Evolutionary conservation across 177 flowering plant genomes (phyloP).

Genomic region (Vitis hybrid): DNA sequence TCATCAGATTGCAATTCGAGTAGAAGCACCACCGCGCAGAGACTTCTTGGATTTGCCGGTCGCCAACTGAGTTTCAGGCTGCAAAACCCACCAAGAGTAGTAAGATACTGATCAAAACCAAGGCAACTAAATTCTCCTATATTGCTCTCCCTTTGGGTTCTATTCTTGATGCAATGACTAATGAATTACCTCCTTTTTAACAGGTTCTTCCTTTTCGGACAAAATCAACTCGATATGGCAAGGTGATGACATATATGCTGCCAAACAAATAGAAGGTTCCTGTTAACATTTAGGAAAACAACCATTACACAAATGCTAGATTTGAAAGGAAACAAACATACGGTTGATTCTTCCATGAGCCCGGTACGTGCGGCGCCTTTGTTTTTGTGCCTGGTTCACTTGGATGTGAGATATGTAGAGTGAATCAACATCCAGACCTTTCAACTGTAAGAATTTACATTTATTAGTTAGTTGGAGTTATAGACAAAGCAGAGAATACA

Average conservation of each 20-base stretch:
- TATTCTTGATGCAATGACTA: neutral
- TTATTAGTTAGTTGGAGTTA: neutral
- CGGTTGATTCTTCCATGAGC: slow-evolving; percentile 95
- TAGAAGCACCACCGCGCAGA: slow-evolving; percentile 48
- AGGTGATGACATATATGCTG: slow-evolving; percentile 92
- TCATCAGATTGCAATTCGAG: slow-evolving; percentile 13
- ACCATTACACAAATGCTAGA: neutral
- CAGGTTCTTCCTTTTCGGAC: slow-evolving; percentile 89
- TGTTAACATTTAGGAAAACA: neutral
- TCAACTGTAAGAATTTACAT: slow-evolving; percentile 41
- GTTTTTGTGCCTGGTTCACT: slow-evolving; percentile 92
- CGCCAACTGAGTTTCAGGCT: slow-evolving; percentile 73
- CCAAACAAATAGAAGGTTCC: neutral
- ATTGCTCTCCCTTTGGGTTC: neutral
- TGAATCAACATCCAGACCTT: slow-evolving; percentile 90
- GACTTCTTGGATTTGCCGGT: slow-evolving; percentile 52
- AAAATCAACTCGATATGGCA: slow-evolving; percentile 86
- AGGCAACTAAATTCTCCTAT: neutral
- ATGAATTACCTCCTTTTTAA: slow-evolving; percentile 75
- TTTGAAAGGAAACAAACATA: slow-evolving; percentile 28
- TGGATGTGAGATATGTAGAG: slow-evolving; percentile 80
- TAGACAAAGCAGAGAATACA: too few species aligned
- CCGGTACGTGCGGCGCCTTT: slow-evolving; percentile 89
- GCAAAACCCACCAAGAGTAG: slow-evolving; percentile 16
- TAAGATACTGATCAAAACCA: neutral